phyloP scores from a whole-genome alignment of 805 yeast species.

The Saturnispora besseyi region DNA sequence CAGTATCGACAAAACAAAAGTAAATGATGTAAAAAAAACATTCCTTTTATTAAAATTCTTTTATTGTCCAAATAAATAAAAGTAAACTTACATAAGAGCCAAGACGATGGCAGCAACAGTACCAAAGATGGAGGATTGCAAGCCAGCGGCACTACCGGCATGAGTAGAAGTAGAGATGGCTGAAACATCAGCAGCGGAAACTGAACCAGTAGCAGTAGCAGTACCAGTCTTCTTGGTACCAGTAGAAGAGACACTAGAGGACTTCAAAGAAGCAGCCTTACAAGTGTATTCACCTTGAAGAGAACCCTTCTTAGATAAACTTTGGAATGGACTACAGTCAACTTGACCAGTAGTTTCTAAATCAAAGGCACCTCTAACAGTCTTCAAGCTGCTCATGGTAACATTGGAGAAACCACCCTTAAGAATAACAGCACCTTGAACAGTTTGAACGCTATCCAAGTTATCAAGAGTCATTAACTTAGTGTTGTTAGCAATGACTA shows the following conservation, averaged over 20 bases:
- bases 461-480: slow-evolving; percentile 56
- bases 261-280: slow-evolving; percentile 45
- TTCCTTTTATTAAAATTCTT: too few relatives aligned
- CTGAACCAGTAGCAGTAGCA: slow-evolving; percentile 19
- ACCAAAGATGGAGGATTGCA: slow-evolving; percentile 37
- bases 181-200: slow-evolving; percentile 25
- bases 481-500: slow-evolving; percentile 80
- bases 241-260: slow-evolving; percentile 28
- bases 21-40: slow-evolving; percentile 3
- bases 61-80: not conserved
- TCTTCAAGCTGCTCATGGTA: slow-evolving; percentile 58
- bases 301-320: slow-evolving; percentile 65
- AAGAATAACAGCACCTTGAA: slow-evolving; percentile 83
- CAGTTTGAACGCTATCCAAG: slow-evolving; percentile 61
- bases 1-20: too few relatives aligned
- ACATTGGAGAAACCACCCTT: slow-evolving; percentile 77
- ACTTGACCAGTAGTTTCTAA: slow-evolving; percentile 69
- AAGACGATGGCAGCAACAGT: slow-evolving; percentile 41
- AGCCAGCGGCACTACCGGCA: slow-evolving; percentile 21
- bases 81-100: slow-evolving; percentile 37
- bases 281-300: slow-evolving; percentile 89
- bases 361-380: slow-evolving; percentile 88
- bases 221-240: slow-evolving; percentile 19
- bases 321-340: slow-evolving; percentile 71
- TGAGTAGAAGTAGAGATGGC: slow-evolving; percentile 32